A percentile compares a stretch with the other conserved stretches of the same genome.
phyloP scores from a whole-genome alignment of 306 rosid species.

The Canavalia gladiata region DNA sequence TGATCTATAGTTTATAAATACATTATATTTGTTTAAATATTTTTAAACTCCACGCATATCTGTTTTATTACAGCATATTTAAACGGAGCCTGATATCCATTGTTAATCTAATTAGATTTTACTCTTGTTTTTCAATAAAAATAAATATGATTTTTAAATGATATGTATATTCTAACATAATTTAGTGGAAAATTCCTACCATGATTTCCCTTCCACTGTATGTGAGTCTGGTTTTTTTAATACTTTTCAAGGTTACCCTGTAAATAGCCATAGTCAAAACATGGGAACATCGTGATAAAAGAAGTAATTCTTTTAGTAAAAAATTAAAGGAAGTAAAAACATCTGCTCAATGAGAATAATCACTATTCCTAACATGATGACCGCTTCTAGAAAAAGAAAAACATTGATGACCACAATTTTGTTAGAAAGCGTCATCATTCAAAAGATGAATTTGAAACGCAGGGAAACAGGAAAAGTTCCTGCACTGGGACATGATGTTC shows the following conservation, averaged over 20 bases:
- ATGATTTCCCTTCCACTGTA: background rate
- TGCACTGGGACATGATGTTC: slow-evolving; percentile 11
- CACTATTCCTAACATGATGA: background rate
- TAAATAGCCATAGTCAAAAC: slow-evolving; percentile 7
- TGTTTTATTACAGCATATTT: slow-evolving; percentile 14
- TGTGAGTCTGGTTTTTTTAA: background rate
- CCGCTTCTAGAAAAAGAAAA: background rate
- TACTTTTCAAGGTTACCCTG: background rate
- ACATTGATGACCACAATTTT: background rate
- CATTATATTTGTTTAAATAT: background rate
- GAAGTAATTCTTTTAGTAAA: slow-evolving; percentile 7
- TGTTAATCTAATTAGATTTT: background rate
- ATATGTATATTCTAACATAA: slow-evolving; percentile 1
- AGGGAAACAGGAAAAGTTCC: background rate
- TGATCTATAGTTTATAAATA: background rate
- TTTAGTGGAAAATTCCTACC: background rate
- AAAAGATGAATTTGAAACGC: background rate
- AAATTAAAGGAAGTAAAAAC: background rate
- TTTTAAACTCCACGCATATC: background rate
- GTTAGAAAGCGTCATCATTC: background rate
- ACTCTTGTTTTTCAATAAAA: background rate
- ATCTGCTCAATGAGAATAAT: background rate
- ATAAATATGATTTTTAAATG: background rate
- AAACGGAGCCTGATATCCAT: slow-evolving; percentile 14
- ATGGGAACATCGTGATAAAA: background rate